These are phyloP conservation scores for Cucurbitaria berberidis DNA, from an alignment of 2,329 filamentous ascomycete species.

Conservation along the genomic window DNA sequence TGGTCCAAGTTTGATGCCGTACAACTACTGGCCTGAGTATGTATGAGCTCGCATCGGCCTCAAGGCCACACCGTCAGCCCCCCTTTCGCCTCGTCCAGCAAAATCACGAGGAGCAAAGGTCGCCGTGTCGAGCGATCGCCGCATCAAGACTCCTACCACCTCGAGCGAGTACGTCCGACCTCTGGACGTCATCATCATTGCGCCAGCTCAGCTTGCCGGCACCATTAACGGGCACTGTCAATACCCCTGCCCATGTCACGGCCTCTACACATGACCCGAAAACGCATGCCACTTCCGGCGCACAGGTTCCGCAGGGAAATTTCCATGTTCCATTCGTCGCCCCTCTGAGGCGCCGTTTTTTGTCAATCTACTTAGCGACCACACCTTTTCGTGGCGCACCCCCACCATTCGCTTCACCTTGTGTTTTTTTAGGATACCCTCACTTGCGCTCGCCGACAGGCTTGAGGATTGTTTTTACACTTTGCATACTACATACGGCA, in stretches of 20 bases:
- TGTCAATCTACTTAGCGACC: no score
- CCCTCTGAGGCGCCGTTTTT: no score
- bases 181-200: background rate
- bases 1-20: slow-evolving; percentile 55
- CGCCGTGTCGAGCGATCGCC: slow-evolving; percentile 23
- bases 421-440: background rate
- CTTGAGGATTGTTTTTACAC: background rate
- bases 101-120: slow-evolving; percentile 18
- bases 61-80: slow-evolving; percentile 1
- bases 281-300: background rate
- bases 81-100: slow-evolving; percentile 6
- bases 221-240: background rate
- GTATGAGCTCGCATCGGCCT: slow-evolving; percentile 42
- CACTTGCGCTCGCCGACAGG: background rate
- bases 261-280: background rate
- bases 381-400: no score
- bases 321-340: no score
- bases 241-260: background rate
- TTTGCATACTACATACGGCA: background rate
- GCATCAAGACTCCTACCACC: background rate
- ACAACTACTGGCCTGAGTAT: slow-evolving; percentile 60
- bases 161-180: background rate
- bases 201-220: background rate
- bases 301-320: background rate
- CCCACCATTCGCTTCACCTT: background rate